A percentile compares a stretch with the other conserved stretches of the same genome.
Conservation (phyloP, 1,139 yeast genomes). For the Sugiyamaella grinbergsii region DNA sequence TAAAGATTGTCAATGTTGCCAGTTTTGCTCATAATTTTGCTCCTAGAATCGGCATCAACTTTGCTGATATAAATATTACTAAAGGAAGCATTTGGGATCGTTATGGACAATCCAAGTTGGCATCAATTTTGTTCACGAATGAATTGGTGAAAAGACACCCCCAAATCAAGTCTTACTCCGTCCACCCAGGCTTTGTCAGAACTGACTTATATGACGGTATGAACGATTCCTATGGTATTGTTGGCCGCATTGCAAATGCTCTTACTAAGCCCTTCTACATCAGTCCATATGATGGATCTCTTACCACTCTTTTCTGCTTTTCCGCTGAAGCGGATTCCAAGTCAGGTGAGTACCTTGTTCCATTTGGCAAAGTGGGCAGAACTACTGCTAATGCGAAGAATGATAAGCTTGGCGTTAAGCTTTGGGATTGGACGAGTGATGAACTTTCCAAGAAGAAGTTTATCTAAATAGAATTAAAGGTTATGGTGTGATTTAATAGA, state of each 20-base stretch:
- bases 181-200: slow-evolving; percentile 22
- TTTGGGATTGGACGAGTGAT: slow-evolving; percentile 21
- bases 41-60: slow-evolving; percentile 36
- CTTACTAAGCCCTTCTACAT: slow-evolving; percentile 20
- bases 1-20: slow-evolving; percentile 67
- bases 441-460: slow-evolving; percentile 16
- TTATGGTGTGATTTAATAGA: neutral
- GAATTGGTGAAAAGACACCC: slow-evolving; percentile 18
- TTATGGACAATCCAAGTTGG: slow-evolving; percentile 38
- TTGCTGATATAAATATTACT: slow-evolving; percentile 26
- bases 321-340: slow-evolving; percentile 18
- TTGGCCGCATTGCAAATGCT: slow-evolving; percentile 18
- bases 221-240: slow-evolving; percentile 18
- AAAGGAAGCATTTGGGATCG: slow-evolving; percentile 22
- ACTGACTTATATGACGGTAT: slow-evolving; percentile 22
- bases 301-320: slow-evolving; percentile 19
- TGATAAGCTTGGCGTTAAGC: slow-evolving; percentile 9
- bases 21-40: slow-evolving; percentile 59
- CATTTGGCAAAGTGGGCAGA: slow-evolving; percentile 18
- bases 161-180: slow-evolving; percentile 13
- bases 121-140: slow-evolving; percentile 27
- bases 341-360: slow-evolving; percentile 19
- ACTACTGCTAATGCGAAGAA: slow-evolving; percentile 11
- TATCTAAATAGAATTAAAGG: slow-evolving; percentile 1
- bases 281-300: slow-evolving; percentile 16